These are phyloP conservation scores for Alternaria atra DNA, from an alignment of 2,329 filamentous ascomycete species.

Conservation along the genomic window DNA sequence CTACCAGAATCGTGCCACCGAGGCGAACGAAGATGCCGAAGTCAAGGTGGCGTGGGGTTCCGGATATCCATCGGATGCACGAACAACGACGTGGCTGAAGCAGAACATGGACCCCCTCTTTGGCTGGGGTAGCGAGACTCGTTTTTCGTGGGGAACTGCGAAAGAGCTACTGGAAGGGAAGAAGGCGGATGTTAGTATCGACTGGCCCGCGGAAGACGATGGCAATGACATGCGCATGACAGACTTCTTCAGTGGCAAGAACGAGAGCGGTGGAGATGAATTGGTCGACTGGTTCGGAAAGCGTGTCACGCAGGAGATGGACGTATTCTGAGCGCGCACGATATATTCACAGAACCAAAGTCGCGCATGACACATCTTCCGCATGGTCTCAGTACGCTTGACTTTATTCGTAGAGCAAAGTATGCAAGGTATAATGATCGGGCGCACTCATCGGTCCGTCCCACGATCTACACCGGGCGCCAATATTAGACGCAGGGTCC, in stretches of 20 bases:
- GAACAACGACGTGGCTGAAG: conserved; percentile 83
- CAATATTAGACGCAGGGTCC: conserved; percentile 9
- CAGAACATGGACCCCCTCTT: conserved; percentile 91
- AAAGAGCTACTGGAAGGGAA: conserved; percentile 92
- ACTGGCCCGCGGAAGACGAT: conserved; percentile 85
- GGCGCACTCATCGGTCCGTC: conserved; percentile 13
- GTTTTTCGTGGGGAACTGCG: conserved; percentile 95
- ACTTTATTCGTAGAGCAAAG: background rate
- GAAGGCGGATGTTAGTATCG: conserved; percentile 72
- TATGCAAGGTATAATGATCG: conserved; percentile 20
- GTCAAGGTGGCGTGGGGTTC: conserved; percentile 76
- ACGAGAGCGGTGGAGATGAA: conserved; percentile 67
- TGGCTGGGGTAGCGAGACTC: conserved; percentile 91
- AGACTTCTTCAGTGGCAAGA: conserved; percentile 71
- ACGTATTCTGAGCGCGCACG: conserved; percentile 67
- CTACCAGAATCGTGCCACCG: conserved; percentile 46
- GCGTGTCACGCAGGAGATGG: conserved; percentile 73
- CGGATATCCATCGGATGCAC: conserved; percentile 88
- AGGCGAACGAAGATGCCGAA: conserved; percentile 44
- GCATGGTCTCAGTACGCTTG: background rate
- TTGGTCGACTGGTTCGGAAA: conserved; percentile 84
- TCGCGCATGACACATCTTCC: background rate
- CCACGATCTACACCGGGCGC: conserved; percentile 22
- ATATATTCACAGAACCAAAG: background rate
- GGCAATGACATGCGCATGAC: conserved; percentile 73